Percentiles rank a stretch among this genome's conserved stretches.
These are phyloP conservation scores for Ogataea ganodermae DNA, from an alignment of 805 yeast species.

Conservation along the genomic window DNA sequence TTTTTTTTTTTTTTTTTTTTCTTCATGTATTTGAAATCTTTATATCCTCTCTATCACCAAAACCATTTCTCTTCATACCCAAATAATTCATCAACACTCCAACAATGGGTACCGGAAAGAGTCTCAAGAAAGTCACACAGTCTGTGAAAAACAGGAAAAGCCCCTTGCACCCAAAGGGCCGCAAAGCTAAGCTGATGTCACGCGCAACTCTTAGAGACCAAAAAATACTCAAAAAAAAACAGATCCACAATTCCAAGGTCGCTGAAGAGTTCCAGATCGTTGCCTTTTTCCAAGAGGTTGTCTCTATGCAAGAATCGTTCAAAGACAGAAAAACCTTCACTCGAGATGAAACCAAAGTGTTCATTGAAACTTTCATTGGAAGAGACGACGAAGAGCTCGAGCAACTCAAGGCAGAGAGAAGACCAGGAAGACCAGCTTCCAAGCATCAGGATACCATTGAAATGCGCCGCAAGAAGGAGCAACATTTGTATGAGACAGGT, in stretches of 20 bases:
- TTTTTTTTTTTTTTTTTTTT: background rate
- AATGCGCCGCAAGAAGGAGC: conserved; percentile 60
- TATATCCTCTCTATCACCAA: background rate
- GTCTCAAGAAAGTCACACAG: conserved; percentile 64
- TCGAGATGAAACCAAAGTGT: conserved; percentile 57
- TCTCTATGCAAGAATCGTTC: conserved; percentile 39
- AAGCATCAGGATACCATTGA: conserved; percentile 69
- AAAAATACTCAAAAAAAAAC: conserved; percentile 62
- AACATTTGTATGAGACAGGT: conserved; percentile 67
- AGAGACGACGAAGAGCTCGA: conserved; percentile 78
- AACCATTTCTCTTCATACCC: too few relatives aligned
- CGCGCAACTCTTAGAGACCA: conserved; percentile 86
- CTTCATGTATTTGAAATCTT: background rate
- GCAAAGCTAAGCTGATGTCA: conserved; percentile 80
- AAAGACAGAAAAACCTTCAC: conserved; percentile 46
- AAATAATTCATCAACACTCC: background rate
- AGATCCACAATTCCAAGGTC: conserved; percentile 57
- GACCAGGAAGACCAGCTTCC: conserved; percentile 86
- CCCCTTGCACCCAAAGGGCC: conserved; percentile 80
- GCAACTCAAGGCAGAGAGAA: conserved; percentile 59
- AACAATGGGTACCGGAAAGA: conserved; percentile 53
- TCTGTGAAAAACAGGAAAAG: conserved; percentile 55
- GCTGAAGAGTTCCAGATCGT: conserved; percentile 61
- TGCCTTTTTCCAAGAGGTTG: conserved; percentile 60
- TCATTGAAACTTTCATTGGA: conserved; percentile 61